Evolutionary conservation across 345 rosid genomes (phyloP).

Genomic region (Eutrema yunnanense): DNA sequence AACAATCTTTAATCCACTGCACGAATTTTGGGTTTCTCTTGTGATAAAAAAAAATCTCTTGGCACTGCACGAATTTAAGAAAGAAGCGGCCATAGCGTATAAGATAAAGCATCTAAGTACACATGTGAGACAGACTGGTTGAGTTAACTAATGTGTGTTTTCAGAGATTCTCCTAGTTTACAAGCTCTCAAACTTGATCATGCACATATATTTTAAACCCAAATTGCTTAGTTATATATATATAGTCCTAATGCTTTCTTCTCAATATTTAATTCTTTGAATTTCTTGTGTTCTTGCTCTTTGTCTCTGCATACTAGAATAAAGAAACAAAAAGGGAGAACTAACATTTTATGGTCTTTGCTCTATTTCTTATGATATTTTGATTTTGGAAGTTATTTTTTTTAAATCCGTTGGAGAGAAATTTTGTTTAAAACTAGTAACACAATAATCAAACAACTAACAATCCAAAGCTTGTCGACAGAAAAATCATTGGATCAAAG

Average conservation of each 20-base stretch:
- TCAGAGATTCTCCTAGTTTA: not conserved
- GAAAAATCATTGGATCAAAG: too few relatives aligned
- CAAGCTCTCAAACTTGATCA: not conserved
- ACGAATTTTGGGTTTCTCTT: not conserved
- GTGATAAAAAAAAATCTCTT: not conserved
- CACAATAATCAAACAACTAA: too few relatives aligned
- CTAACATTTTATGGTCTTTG: too few relatives aligned
- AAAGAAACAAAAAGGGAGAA: not conserved
- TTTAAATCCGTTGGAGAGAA: too few relatives aligned
- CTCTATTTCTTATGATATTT: not conserved
- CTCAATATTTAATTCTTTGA: not conserved
- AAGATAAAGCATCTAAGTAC: not conserved
- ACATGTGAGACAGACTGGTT: not conserved
- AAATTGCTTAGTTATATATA: not conserved
- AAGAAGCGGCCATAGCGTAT: too few relatives aligned
- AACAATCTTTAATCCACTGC: not conserved
- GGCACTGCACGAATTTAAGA: not conserved
- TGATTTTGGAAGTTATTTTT: not conserved
- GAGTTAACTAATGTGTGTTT: not conserved
- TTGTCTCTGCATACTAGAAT: not conserved
- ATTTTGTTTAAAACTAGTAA: too few relatives aligned
- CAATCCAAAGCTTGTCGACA: too few relatives aligned
- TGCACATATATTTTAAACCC: not conserved
- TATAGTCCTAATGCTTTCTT: too few relatives aligned
- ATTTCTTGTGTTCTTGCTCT: not conserved